Evolutionary conservation across 345 rosid species (phyloP).

Genomic region (Excoecaria cochinchinensis): DNA sequence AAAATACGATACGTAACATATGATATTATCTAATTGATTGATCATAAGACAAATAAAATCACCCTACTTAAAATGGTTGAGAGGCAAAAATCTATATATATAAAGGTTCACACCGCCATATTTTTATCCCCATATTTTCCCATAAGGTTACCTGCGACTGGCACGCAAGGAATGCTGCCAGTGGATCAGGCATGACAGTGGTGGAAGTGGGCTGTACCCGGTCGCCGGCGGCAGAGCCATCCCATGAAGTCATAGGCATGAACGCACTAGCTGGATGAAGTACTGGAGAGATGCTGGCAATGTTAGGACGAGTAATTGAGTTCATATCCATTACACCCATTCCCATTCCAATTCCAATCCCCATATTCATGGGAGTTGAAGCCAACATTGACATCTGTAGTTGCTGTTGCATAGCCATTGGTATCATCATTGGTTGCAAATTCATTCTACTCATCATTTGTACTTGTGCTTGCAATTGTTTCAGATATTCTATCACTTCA

Average conservation of each 20-base stretch:
- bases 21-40: too few relatives aligned
- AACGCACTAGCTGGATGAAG: conserved; percentile 51
- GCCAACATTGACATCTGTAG: conserved; percentile 83
- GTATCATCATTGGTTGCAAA: conserved; percentile 72
- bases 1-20: too few relatives aligned
- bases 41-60: too few relatives aligned
- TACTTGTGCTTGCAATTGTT: conserved; percentile 85
- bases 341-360: conserved; percentile 59
- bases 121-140: too few relatives aligned
- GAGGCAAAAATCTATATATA: too few relatives aligned
- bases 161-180: conserved; percentile 67
- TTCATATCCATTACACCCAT: conserved; percentile 72
- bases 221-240: conserved; percentile 35
- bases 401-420: conserved; percentile 82
- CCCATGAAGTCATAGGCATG: conserved; percentile 69
- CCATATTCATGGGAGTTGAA: conserved; percentile 57
- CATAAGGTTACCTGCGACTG: conserved; percentile 54
- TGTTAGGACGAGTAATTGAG: conserved; percentile 47
- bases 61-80: too few relatives aligned
- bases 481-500: conserved; percentile 92
- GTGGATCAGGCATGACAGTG: conserved; percentile 47
- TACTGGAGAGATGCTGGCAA: conserved; percentile 39
- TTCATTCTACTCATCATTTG: conserved; percentile 78
- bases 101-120: too few relatives aligned
- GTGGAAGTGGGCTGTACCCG: conserved; percentile 41